Evolutionary conservation across 2,329 filamentous ascomycete species (phyloP).

Genomic region (Fusarium pilosicola): DNA sequence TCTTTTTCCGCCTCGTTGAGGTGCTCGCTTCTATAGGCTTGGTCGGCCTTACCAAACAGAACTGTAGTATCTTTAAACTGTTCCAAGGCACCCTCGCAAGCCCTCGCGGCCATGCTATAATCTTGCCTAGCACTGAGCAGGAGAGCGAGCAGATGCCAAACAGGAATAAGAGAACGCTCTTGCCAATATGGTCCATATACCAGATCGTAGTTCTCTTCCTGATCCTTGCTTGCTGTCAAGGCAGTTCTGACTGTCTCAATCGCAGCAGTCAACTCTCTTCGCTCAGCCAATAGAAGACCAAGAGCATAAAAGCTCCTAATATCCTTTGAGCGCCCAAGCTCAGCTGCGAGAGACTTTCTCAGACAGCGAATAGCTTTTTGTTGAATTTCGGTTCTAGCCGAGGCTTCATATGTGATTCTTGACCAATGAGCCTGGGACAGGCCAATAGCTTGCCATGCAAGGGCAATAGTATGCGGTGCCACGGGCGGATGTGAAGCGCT

Average conservation of each 20-base stretch:
- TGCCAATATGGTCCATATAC: constrained; percentile 65
- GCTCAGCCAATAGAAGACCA: constrained; percentile 87
- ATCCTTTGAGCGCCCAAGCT: constrained; percentile 73
- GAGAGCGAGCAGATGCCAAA: constrained; percentile 92
- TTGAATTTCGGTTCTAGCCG: constrained; percentile 77
- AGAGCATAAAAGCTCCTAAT: constrained; percentile 83
- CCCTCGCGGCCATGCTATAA: constrained; percentile 79
- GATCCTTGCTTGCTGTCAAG: constrained; percentile 68
- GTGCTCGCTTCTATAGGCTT: constrained; percentile 72
- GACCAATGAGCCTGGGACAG: constrained; percentile 90
- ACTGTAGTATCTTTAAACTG: constrained; percentile 80
- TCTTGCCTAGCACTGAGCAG: constrained; percentile 88
- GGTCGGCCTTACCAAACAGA: constrained; percentile 72
- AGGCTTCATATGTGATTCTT: constrained; percentile 79
- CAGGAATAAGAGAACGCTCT: constrained; percentile 74
- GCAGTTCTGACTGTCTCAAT: constrained; percentile 85
- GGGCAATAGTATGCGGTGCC: constrained; percentile 69
- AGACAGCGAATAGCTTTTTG: constrained; percentile 80
- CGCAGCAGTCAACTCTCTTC: constrained; percentile 80
- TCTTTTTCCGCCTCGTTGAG: constrained; percentile 64
- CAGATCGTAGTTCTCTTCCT: constrained; percentile 56
- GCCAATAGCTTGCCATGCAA: constrained; percentile 86
- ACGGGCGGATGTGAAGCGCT: constrained; percentile 57
- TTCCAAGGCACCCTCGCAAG: constrained; percentile 91
- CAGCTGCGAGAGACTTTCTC: constrained; percentile 75